Percentiles rank a stretch among this genome's conserved stretches.
Evolutionary conservation across 371 early-diverging fungal genomes (phyloP).

Genomic region (Mortierella sp.): DNA sequence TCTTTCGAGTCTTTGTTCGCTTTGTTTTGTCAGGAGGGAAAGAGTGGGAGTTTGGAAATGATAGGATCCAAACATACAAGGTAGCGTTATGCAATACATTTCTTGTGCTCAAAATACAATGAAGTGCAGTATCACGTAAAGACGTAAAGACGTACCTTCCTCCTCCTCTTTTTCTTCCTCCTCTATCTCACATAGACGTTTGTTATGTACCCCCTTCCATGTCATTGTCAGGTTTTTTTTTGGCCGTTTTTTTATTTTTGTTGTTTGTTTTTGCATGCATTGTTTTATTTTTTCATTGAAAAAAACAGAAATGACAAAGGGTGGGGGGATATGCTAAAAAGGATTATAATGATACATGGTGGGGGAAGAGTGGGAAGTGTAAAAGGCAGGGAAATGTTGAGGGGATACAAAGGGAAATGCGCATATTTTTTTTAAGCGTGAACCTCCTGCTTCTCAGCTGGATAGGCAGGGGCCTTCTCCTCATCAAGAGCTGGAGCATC

Average conservation of each 20-base stretch:
- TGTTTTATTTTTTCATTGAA: background rate
- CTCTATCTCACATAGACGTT: too few species aligned
- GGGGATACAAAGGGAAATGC: background rate
- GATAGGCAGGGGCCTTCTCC: constrained; percentile 6
- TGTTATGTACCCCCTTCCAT: too few species aligned
- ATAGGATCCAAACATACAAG: too few species aligned
- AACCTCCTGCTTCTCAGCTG: constrained; percentile 17
- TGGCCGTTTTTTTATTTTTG: background rate
- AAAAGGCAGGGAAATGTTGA: too few species aligned
- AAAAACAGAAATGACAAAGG: background rate
- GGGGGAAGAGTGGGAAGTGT: background rate
- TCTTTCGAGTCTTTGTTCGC: too few species aligned
- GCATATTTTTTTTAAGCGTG: constrained; percentile 16
- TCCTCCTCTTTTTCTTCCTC: too few species aligned
- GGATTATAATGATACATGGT: constrained; percentile 1
- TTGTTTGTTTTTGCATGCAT: background rate
- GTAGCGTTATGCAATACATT: too few species aligned
- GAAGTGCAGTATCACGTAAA: too few species aligned
- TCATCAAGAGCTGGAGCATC: background rate
- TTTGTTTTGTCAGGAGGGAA: too few species aligned
- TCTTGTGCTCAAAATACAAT: too few species aligned
- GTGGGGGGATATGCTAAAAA: background rate
- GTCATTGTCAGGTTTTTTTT: background rate
- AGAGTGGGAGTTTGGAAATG: too few species aligned
- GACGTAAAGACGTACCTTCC: too few species aligned